phyloP scores from a whole-genome alignment of 441 rosid genomes.

The Syzygium malaccense region DNA sequence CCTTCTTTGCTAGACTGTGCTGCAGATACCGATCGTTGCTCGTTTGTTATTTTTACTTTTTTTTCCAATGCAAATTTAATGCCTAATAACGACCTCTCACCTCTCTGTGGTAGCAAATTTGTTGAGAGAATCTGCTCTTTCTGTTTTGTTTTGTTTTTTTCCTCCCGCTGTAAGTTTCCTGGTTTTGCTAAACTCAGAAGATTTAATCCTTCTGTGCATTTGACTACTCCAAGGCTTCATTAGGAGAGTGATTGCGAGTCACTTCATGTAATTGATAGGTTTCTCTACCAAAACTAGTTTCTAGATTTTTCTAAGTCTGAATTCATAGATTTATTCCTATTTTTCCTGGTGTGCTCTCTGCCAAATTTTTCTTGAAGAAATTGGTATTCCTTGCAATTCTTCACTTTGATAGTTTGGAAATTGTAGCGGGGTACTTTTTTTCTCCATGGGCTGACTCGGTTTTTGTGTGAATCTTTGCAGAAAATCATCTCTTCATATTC shows the following conservation, averaged over 20 bases:
- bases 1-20: slow-evolving; percentile 21
- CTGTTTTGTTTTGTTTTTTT: neutral
- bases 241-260: slow-evolving; percentile 7
- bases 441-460: neutral
- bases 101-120: slow-evolving; percentile 11
- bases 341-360: neutral
- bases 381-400: neutral
- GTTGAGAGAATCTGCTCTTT: slow-evolving; percentile 7
- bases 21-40: slow-evolving; percentile 1
- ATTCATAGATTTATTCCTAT: neutral
- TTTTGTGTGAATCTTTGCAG: slow-evolving; percentile 30
- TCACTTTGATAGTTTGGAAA: neutral
- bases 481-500: slow-evolving; percentile 49
- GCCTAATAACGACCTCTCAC: slow-evolving; percentile 22
- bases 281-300: neutral
- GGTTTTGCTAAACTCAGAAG: slow-evolving; percentile 6
- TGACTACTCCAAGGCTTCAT: slow-evolving; percentile 6
- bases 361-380: neutral
- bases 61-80: slow-evolving; percentile 21
- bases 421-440: neutral
- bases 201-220: slow-evolving; percentile 9
- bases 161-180: neutral
- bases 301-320: neutral
- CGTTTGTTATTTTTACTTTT: neutral
- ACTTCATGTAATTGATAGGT: neutral